Percentiles rank a stretch among this genome's conserved stretches.
These are phyloP conservation scores for Penicillium capsulatum DNA, from an alignment of 2,329 filamentous ascomycete species.

Conservation along the genomic window DNA sequence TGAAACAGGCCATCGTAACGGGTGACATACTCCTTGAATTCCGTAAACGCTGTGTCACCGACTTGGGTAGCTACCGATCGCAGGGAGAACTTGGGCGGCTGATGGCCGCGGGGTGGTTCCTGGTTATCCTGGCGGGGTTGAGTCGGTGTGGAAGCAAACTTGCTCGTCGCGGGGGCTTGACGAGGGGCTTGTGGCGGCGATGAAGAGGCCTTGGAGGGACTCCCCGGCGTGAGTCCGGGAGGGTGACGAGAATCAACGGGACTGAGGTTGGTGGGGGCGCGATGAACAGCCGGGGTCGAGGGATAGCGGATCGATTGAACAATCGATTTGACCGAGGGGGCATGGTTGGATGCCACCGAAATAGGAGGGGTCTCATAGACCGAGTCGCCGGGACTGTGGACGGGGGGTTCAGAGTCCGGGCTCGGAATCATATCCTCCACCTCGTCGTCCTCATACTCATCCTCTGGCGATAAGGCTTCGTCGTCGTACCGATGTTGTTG, in stretches of 20 bases:
- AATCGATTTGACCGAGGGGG: slow-evolving; percentile 23
- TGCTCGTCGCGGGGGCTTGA: slow-evolving; percentile 5
- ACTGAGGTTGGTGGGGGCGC: slow-evolving; percentile 16
- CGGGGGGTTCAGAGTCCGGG: slow-evolving; percentile 2
- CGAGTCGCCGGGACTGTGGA: slow-evolving; percentile 8
- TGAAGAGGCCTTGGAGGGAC: slow-evolving; percentile 12
- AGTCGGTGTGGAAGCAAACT: slow-evolving; percentile 9
- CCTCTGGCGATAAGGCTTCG: slow-evolving; percentile 23
- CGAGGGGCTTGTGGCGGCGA: slow-evolving; percentile 9
- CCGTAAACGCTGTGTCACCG: slow-evolving; percentile 62
- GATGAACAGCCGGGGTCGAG: slow-evolving; percentile 20
- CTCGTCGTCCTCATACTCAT: slow-evolving; percentile 20
- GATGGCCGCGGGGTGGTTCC: slow-evolving; percentile 18
- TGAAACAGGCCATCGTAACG: slow-evolving; percentile 74
- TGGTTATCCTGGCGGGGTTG: slow-evolving; percentile 12
- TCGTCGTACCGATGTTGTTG: slow-evolving; percentile 45
- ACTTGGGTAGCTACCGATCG: slow-evolving; percentile 42
- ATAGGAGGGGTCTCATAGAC: slow-evolving; percentile 28
- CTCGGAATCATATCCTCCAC: slow-evolving; percentile 14
- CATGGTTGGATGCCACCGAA: slow-evolving; percentile 19
- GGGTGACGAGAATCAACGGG: slow-evolving; percentile 26
- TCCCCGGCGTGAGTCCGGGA: slow-evolving; percentile 22
- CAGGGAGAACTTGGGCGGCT: slow-evolving; percentile 33
- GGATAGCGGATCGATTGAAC: slow-evolving; percentile 27
- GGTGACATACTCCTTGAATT: slow-evolving; percentile 66